Evolutionary conservation across 1,284 basidiomycete species (phyloP), one percentile per base, ranked within the genome.

Genomic region (Vanrija sp.): DNA sequence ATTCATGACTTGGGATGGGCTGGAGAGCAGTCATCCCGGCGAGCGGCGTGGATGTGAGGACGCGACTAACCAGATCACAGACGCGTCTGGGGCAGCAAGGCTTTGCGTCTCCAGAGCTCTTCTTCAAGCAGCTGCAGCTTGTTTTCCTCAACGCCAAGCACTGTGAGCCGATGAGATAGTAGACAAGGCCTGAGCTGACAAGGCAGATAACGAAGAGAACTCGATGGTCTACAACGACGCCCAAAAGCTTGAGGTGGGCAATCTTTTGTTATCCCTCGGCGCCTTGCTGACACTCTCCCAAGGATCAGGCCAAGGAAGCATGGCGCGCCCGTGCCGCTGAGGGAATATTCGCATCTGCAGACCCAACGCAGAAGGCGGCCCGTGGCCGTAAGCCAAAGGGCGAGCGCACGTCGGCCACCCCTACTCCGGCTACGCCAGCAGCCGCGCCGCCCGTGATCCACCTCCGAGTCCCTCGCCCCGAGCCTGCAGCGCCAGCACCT

Each of bases 131-230:
- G 47, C 54, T 77, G 6, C 68, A 75, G 49, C 64, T 73, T 20
- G 69, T 76, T 31, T 77, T 75, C 60, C 59, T 71, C 23, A 77
- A 77, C 51, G 75, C 75, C 4, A 73, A 70, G 60, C 65, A 74
- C 49, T 77, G 75, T 75, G 52, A 57, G 75, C 64, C 12, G 10
- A 31, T 12, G 4, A 14, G 31, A 31, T 27, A 27, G 8, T 27
- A 7, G 31, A 4, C 5, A 18, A 6, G n/a, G 38, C 19, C 12
- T 15, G 38, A 20, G 20, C 54, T 57, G 38, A 57, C 45, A 20
- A 1, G 0, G 2, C 49, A 75, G 73, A 74, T 47, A 76, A 76
- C 57, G 71, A 75, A 47, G 73, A 75, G 7, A 61, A 57, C 4
- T 73, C 71, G 6, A 53, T 60, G 20, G 60, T 77, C 27, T 71